These are phyloP conservation scores for Fusarium multiceps DNA, from an alignment of 2,329 filamentous ascomycete species.

Conservation along the genomic window DNA sequence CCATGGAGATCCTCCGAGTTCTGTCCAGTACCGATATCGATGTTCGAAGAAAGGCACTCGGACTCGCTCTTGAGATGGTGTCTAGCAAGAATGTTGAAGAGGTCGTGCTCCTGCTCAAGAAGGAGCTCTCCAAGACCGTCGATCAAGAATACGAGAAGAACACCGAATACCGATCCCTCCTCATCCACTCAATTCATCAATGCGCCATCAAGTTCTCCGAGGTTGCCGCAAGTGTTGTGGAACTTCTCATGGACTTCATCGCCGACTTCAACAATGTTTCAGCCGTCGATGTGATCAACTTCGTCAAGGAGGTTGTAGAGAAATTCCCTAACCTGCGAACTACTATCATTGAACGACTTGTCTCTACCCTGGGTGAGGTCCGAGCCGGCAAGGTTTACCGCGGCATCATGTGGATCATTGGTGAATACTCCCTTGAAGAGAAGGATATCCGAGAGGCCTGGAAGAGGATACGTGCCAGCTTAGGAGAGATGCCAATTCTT, in stretches of 20 bases:
- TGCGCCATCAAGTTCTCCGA: constrained; percentile 99
- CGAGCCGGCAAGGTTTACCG: constrained; percentile 97
- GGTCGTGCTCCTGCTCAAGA: constrained; percentile 94
- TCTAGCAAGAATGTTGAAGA: constrained; percentile 99
- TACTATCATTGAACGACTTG: constrained; percentile 87
- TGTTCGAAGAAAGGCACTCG: constrained; percentile 89
- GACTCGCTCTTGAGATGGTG: constrained; percentile 95
- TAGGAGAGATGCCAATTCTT: constrained; percentile 97
- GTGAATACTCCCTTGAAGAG: constrained; percentile 94
- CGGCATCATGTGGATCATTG: constrained; percentile 96
- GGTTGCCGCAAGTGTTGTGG: constrained; percentile 95
- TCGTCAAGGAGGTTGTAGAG: constrained; percentile 98
- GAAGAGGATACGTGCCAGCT: constrained; percentile 92
- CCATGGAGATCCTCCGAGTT: constrained; percentile 96
- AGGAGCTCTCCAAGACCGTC: constrained; percentile 96
- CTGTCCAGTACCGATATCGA: constrained; percentile 96
- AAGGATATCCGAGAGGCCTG: constrained; percentile 95
- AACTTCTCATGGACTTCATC: constrained; percentile 98
- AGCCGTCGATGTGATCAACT: constrained; percentile 96
- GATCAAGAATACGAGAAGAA: constrained; percentile 99
- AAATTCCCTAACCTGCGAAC: constrained; percentile 92
- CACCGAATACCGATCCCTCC: constrained; percentile 89
- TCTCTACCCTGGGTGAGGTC: constrained; percentile 91
- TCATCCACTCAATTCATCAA: constrained; percentile 97
- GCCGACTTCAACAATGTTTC: constrained; percentile 97